phyloP scores from a whole-genome alignment of 2,329 filamentous ascomycete genomes.

The Gnomoniopsis smithogilvyi region DNA sequence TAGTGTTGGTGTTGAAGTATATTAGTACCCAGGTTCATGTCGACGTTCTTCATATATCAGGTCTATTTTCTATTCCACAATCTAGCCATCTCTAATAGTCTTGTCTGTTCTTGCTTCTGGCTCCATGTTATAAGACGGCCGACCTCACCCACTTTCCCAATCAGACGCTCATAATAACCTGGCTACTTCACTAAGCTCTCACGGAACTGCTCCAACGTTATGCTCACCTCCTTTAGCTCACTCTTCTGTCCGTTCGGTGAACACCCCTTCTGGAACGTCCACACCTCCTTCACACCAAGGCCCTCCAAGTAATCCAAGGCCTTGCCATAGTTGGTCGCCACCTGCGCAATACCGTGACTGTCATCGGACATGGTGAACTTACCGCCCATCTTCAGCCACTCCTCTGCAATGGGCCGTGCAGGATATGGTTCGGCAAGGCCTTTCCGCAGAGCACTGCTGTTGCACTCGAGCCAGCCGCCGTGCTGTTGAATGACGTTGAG shows the following conservation, averaged over 20 bases:
- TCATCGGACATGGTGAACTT: constrained; percentile 92
- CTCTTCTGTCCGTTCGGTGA: constrained; percentile 29
- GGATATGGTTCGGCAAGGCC: constrained; percentile 91
- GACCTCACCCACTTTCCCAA: too few species aligned
- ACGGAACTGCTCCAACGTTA: constrained; percentile 39
- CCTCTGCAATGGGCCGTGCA: constrained; percentile 71
- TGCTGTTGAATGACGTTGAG: constrained; percentile 67
- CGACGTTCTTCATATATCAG: too few species aligned
- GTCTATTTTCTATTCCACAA: too few species aligned
- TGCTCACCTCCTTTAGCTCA: constrained; percentile 38
- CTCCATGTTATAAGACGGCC: too few species aligned
- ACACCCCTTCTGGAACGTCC: constrained; percentile 45
- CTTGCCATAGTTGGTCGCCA: constrained; percentile 78
- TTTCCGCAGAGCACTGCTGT: constrained; percentile 83
- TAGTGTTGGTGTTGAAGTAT: too few species aligned
- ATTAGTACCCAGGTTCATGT: too few species aligned
- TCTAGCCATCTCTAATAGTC: not conserved
- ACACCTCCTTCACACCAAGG: constrained; percentile 62
- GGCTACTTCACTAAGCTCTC: constrained; percentile 22
- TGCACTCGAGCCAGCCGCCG: constrained; percentile 84
- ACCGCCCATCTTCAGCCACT: constrained; percentile 70
- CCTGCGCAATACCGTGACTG: constrained; percentile 83
- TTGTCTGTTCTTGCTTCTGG: not conserved
- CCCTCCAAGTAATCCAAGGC: constrained; percentile 68
- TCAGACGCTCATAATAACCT: not conserved